Percentiles rank a stretch among this genome's conserved stretches.
phyloP scores from a whole-genome alignment of 108 stramenopile genomes.

The Pseudonitzschia delicatissima region DNA sequence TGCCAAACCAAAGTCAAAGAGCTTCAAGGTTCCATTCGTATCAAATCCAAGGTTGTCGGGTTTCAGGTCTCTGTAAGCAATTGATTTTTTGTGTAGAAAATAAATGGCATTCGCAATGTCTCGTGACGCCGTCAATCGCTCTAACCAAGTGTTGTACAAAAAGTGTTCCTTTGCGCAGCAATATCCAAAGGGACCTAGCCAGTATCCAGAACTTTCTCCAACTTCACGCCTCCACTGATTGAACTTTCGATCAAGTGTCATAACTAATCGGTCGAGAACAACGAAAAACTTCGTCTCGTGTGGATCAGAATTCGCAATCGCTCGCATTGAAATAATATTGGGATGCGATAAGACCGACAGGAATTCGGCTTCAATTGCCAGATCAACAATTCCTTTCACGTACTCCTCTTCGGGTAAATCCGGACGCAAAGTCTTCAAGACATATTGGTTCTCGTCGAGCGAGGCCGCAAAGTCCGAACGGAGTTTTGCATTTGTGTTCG shows the following conservation, averaged over 20 bases:
- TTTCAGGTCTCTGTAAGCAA: slow-evolving; percentile 75
- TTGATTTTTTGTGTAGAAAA: slow-evolving; percentile 68
- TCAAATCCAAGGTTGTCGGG: slow-evolving; percentile 54
- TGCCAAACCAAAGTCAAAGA: slow-evolving; percentile 86
- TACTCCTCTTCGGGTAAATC: slow-evolving; percentile 83
- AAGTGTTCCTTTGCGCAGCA: slow-evolving; percentile 73
- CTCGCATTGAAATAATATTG: slow-evolving; percentile 77
- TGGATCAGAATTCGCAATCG: slow-evolving; percentile 79
- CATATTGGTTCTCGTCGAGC: slow-evolving; percentile 36
- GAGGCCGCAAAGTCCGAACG: slow-evolving; percentile 53
- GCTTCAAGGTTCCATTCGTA: slow-evolving; percentile 53
- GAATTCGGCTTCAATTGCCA: slow-evolving; percentile 86
- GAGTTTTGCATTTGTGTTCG: slow-evolving; percentile 42
- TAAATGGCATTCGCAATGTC: slow-evolving; percentile 78
- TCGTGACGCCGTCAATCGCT: slow-evolving; percentile 54
- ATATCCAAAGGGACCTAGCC: slow-evolving; percentile 68
- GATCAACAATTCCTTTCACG: slow-evolving; percentile 80
- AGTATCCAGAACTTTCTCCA: slow-evolving; percentile 51
- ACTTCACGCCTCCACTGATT: slow-evolving; percentile 72
- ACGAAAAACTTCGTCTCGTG: slow-evolving; percentile 79
- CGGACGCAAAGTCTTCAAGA: slow-evolving; percentile 71
- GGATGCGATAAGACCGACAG: slow-evolving; percentile 58
- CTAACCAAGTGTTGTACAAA: slow-evolving; percentile 73
- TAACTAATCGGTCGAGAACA: slow-evolving; percentile 64
- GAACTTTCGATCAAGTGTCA: slow-evolving; percentile 72